Evolutionary conservation across 192 early-diverging fungal genomes (phyloP), one percentile per base, ranked within the genome.

Genomic region (Umbelopsis ramanniana): DNA sequence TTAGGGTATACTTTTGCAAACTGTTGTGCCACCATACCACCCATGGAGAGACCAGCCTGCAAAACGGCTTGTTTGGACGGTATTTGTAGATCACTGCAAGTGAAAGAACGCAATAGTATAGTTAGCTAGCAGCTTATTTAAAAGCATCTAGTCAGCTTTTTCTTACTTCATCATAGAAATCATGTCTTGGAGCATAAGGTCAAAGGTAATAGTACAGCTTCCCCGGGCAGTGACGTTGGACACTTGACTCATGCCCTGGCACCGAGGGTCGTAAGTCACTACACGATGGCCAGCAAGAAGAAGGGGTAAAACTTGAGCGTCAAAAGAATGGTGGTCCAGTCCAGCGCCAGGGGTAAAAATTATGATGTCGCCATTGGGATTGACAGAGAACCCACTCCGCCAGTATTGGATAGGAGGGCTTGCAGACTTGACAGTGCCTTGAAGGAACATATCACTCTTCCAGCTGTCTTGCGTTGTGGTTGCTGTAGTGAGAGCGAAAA

Each of bases 1-100:
- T 68, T 35, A 17, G 67, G 37, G 37, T 68, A 68, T 8, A 52
- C 67, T 15, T 52, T 47, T 6, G 48, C 11, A 22, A 47, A 68
- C 15, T 68, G 46, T 35, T 68, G 67, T 17, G 67, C 67, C 11
- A 68, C 15, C 67, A 68, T 68, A 6, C 67, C 67, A 52, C 67
- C 67, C 67, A 68, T 68, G 8, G 43, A 68, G 23, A 52, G 24
- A 33, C 67, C 67, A n/a, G 67, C 67, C 21, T 50, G 46, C 14
- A 68, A n/a, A 15, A 68, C 17, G 3, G 22, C 35, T n/a, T 68
- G 21, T 6, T 68, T 37, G 15, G 45, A 7, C 2, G 67, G 24
- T 3, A 68, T 35, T 0, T 24, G 29, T 3, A 63, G 19, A 63
- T 22, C 26, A 37, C 26, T 63, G 2, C 2, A 63, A 63, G 35